Evolutionary conservation across 2,329 filamentous ascomycete genomes (phyloP), one percentile per base, ranked within the genome.

Genomic region (Amesomyces nigricolor): DNA sequence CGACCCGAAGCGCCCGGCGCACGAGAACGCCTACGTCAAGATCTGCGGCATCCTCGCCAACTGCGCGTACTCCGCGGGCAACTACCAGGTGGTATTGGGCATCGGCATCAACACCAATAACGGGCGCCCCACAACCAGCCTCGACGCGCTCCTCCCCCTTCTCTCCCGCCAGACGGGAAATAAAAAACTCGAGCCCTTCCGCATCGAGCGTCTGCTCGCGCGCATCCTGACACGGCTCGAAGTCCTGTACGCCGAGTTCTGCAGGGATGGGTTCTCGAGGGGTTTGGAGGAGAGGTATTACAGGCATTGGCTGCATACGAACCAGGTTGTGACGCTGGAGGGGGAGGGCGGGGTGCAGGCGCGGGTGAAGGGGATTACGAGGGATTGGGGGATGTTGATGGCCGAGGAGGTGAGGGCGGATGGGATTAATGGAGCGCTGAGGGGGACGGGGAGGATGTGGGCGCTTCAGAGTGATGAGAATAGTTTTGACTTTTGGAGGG

Each of bases 401-500:
- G 94, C 86, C 0, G 89, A 96, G 70, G 91, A 97, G 75, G 71
- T 95, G 51, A 86, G 85, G 2, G 81, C 77, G 69, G 80, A 87
- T 56, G 89, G 90, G 60, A 58, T 63, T 39, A 59, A 63, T 9
- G 63, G 63, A 6, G 57, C 57, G 6, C 40, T 61, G 57, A 76
- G 85, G 51, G 75, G 78, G 2, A 96, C 89, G 0, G 91, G 92
- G 0, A 88, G 81, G 71, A 76, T 87, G 48, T 92, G 88, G 81
- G 83, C 87, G 64, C 72, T 99, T 72, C 91, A 96, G 75, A 96
- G 91, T 70, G 94, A 99, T 70, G 90, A 91, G 68, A 99, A 99
- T 67, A 96, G 91, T 70, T 99, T 99, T 75, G 94, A 99, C 72
- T 99, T 96, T 70, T 95, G 96, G 74, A 89, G 82, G 67, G 94